Evolutionary conservation across 768 basidiomycete genomes (phyloP), one percentile per base, ranked within the genome.

Genomic region (Naganishia randhawae): DNA sequence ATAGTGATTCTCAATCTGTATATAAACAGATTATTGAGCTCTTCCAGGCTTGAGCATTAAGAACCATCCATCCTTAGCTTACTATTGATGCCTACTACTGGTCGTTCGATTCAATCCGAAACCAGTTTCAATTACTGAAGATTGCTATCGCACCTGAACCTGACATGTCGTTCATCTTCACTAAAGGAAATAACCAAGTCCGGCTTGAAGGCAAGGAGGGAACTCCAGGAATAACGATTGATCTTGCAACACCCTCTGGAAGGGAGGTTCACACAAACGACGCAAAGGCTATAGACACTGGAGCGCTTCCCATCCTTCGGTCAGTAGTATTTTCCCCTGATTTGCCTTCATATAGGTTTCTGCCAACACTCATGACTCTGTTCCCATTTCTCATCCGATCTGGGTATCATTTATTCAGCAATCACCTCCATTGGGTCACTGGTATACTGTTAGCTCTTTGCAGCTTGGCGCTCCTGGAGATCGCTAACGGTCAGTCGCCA

Each of bases 371-470:
- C 5, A 32, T 16, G 8, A 37, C 6, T 19, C 8, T 33, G 51
- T 13, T 2, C 33, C 3, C 2, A 55, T 33, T 19, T 2, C 32
- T 54, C 8, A 9, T 55, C 14, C 8, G 5, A 1, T 37, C 32
- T 33, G 3, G 32, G 32, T 19, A 19, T 55, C 7, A 1, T 25
- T 39, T 42, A 4, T 13, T 9, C 19, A 61, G 57, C 10, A 61
- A 61, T 22, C 57, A 61, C 25, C 19, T 61, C 16, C 57, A 61
- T 9, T 61, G 57, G 57, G 13, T 61, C 37, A 25, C 25, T 2
- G 57, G 37, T 7, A 19, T 61, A 9, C 25, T 61, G 22, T 39
- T 61, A 13, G 57, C 37, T 11, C 37, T 61, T 22, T 61, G 57
- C 22, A 27, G 17, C 13, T 42, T 61, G 35, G 29, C 33, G 37